phyloP scores from a whole-genome alignment of 1,139 yeast genomes.

The Hyphopichia khmerensis region DNA sequence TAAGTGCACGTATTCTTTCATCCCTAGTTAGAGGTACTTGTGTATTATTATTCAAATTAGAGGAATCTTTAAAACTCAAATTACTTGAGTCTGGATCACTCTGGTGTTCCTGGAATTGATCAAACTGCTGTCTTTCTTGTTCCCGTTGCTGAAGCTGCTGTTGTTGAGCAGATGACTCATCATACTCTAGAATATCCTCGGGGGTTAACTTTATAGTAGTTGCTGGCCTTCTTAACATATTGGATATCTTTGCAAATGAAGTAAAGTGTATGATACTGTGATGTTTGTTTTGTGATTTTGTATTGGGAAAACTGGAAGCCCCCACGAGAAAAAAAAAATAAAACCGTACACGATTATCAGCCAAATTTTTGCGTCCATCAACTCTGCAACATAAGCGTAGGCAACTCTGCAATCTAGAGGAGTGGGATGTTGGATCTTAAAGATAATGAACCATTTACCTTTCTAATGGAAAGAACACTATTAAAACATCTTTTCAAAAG shows the following conservation, averaged over 20 bases:
- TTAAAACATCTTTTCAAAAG: no score
- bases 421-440: no score
- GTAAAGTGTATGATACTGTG: background rate
- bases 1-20: conserved; percentile 14
- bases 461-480: no score
- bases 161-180: conserved; percentile 33
- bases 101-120: conserved; percentile 6
- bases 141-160: conserved; percentile 7
- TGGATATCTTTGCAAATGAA: background rate
- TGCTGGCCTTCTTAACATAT: conserved; percentile 63
- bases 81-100: conserved; percentile 4
- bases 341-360: no score
- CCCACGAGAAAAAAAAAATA: no score
- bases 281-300: no score
- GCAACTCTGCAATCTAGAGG: no score
- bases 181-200: conserved; percentile 63
- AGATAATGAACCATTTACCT: no score
- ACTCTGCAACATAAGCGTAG: no score
- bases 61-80: conserved; percentile 3
- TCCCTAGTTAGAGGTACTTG: conserved; percentile 8
- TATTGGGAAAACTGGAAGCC: no score
- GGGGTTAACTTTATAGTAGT: conserved; percentile 65
- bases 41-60: background rate
- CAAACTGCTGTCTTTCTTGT: conserved; percentile 8
- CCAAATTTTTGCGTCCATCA: no score